Evolutionary conservation across 2,329 filamentous ascomycete genomes (phyloP), one percentile per base, ranked within the genome.

Genomic region (Exophiala sp.): DNA sequence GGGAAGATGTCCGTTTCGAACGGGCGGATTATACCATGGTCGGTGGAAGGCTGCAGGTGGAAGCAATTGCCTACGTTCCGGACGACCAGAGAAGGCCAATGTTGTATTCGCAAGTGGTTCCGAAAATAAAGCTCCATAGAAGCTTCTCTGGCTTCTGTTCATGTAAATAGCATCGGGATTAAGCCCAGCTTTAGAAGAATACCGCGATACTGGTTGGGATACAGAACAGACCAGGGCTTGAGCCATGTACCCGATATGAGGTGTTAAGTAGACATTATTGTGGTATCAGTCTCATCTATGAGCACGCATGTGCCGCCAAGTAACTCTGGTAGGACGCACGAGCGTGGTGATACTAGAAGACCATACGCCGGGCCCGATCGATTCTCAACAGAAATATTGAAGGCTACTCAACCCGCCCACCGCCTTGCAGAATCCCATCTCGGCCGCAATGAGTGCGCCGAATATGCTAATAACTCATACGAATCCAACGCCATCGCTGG

Each of bases 121-220:
- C n/a, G 21, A 24, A 41, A 9, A 22, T 11, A 41, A 4, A 24
- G 38, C 38, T 24, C 3, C 8, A 14, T 13, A 4, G n/a, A 24
- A 5, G 21, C 21, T 41, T 19, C 38, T 41, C 14, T 41, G 24
- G 8, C 3, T 23, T 32, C 7, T 37, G 43, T 43, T 24, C 16
- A 14, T 35, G 43, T 45, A 45, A 29, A 45, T 45, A 45, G 18
- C 18, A 4, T 45, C 18, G n/a, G 29, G 32, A 16, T n/a, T 3
- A 21, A 21, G 23, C 14, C 43, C 16, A 13, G 29, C 10, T 32
- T 21, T 23, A 23, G 29, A 16, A 10, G 27, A 19, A 27, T 16
- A 35, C 18, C 29, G 32, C 4, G 37, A 16, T 13, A 7, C 13
- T 37, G n/a, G n/a, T 24, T n/a, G 10, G 4, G n/a, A 24, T 3